A percentile compares a stretch with the other conserved stretches of the same genome.
Conservation (phyloP, 2,329 filamentous ascomycete genomes). For the Emericellopsis cladophorae region DNA sequence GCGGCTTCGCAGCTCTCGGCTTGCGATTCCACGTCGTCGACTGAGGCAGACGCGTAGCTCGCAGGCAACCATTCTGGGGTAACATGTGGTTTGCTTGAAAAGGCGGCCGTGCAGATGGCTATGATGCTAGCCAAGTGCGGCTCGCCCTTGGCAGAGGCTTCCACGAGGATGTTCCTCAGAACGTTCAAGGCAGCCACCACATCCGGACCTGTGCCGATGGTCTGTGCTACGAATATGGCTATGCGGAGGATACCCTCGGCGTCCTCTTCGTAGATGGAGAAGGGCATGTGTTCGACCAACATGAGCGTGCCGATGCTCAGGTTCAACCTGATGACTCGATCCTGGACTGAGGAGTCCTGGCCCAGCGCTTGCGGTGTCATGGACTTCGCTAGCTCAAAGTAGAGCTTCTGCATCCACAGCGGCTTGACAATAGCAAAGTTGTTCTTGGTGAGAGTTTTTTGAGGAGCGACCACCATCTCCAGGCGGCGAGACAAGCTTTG, state of each 20-base stretch:
- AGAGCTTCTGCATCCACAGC: conserved; percentile 36
- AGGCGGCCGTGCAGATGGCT: conserved; percentile 27
- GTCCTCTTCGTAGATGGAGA: conserved; percentile 39
- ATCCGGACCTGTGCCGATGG: conserved; percentile 26
- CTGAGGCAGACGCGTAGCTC: conserved; percentile 7
- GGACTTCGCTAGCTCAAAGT: conserved; percentile 30
- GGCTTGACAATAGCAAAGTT: conserved; percentile 30
- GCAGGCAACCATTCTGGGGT: conserved; percentile 16
- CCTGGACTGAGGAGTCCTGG: conserved; percentile 13
- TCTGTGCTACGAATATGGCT: conserved; percentile 32
- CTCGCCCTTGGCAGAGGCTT: conserved; percentile 30
- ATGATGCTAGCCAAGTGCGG: conserved; percentile 36
- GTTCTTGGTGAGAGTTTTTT: conserved; percentile 22
- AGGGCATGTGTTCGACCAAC: conserved; percentile 34
- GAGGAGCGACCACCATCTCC: conserved; percentile 27
- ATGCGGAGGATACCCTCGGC: conserved; percentile 32
- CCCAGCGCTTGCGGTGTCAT: conserved; percentile 23
- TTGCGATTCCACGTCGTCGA: conserved; percentile 8
- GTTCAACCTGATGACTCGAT: conserved; percentile 19
- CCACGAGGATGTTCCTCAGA: conserved; percentile 31
- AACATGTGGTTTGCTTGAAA: conserved; percentile 15
- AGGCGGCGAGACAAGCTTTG: conserved; percentile 26
- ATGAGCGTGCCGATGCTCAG: conserved; percentile 34
- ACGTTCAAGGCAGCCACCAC: conserved; percentile 34
- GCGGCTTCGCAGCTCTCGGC: conserved; percentile 30